phyloP scores from a whole-genome alignment of 306 rosid genomes.

The Quercus glauca region DNA sequence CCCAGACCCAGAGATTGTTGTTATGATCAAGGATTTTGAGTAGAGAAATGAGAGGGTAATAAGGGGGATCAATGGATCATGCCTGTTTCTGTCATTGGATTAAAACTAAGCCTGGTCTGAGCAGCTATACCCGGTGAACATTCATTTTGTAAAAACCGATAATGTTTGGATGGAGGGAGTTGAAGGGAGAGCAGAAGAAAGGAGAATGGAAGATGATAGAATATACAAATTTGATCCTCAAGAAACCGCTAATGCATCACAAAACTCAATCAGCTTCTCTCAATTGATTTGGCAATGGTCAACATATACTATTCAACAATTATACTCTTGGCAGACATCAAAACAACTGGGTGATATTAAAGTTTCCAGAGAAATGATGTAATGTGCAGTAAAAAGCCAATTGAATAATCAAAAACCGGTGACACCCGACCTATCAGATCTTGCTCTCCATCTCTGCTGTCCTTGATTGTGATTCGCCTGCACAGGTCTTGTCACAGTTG shows the following conservation, averaged over 20 bases:
- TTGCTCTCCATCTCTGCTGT: constrained; percentile 56
- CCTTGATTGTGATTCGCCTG: constrained; percentile 24
- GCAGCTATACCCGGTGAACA: background rate
- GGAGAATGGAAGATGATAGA: no score
- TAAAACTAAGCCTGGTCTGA: background rate
- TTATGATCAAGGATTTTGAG: background rate
- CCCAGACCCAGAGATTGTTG: no score
- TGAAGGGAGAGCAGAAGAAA: no score
- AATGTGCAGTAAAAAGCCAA: background rate
- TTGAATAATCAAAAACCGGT: background rate
- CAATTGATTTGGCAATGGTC: background rate
- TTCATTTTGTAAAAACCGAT: background rate
- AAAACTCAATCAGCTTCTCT: background rate
- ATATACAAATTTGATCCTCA: background rate
- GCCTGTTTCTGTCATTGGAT: background rate
- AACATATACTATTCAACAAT: background rate
- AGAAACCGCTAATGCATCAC: background rate
- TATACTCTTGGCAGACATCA: background rate
- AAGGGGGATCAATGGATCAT: background rate
- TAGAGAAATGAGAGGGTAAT: background rate
- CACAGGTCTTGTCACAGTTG: constrained; percentile 14
- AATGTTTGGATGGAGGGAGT: no score
- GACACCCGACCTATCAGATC: constrained; percentile 15
- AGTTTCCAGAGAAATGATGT: background rate
- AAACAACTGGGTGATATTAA: background rate